A percentile compares a stretch with the other conserved stretches of the same genome.
phyloP scores from a whole-genome alignment of 2,329 filamentous ascomycete species.

The Chrysoporthe puriensis region DNA sequence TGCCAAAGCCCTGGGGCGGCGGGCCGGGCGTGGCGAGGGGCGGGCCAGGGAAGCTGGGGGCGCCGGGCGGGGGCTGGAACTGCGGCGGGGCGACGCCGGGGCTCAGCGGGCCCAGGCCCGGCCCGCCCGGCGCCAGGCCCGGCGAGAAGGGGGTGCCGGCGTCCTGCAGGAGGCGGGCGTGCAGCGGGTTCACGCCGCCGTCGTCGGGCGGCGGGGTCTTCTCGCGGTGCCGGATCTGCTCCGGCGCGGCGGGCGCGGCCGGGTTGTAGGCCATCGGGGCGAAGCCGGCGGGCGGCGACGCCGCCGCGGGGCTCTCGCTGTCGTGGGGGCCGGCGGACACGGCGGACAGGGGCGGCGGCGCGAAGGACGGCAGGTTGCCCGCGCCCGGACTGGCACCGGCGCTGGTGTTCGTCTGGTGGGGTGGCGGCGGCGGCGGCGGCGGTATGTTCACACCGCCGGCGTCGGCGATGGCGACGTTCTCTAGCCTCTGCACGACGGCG shows the following conservation, averaged over 20 bases:
- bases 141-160: conserved; percentile 56
- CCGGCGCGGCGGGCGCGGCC: conserved; percentile 74
- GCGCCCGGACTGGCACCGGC: background rate
- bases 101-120: conserved; percentile 47
- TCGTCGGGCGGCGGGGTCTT: conserved; percentile 81
- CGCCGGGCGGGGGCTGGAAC: conserved; percentile 44
- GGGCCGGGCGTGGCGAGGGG: conserved; percentile 43
- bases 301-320: conserved; percentile 33
- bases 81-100: conserved; percentile 42
- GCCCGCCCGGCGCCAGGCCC: conserved; percentile 44
- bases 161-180: conserved; percentile 61
- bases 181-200: conserved; percentile 60
- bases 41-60: conserved; percentile 46
- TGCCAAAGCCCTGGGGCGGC: conserved; percentile 48
- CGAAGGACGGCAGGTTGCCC: conserved; percentile 41
- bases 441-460: conserved; percentile 47
- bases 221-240: conserved; percentile 72
- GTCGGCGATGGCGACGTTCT: conserved; percentile 70
- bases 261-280: conserved; percentile 77
- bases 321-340: conserved; percentile 37
- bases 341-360: conserved; percentile 46
- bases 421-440: conserved; percentile 28
- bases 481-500: conserved; percentile 73
- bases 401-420: conserved; percentile 20
- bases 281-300: conserved; percentile 48